Evolutionary conservation across 2,329 filamentous ascomycete genomes (phyloP).

Genomic region (Colletotrichum euphorbiae): DNA sequence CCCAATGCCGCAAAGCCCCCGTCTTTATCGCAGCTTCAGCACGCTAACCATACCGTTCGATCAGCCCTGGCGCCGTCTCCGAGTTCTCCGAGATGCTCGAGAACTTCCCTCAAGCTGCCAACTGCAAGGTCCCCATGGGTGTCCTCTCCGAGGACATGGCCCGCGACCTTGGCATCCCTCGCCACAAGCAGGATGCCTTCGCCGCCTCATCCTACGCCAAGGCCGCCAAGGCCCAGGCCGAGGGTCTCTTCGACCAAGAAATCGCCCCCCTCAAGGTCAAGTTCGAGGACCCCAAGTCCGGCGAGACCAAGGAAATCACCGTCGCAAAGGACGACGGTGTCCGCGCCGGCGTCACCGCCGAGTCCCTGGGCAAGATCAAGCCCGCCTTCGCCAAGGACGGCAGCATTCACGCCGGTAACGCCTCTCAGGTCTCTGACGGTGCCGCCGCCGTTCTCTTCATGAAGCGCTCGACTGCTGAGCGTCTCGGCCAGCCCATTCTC

Average conservation of each 20-base stretch:
- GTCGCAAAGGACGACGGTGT: slow-evolving; percentile 91
- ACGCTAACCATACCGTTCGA: slow-evolving; percentile 5
- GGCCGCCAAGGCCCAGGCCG: slow-evolving; percentile 84
- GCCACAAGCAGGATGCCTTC: slow-evolving; percentile 87
- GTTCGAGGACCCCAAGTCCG: slow-evolving; percentile 90
- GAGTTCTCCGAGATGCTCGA: slow-evolving; percentile 95
- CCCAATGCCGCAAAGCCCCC: background rate
- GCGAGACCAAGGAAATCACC: slow-evolving; percentile 84
- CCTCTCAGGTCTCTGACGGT: slow-evolving; percentile 94
- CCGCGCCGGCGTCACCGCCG: slow-evolving; percentile 83
- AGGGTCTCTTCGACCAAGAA: slow-evolving; percentile 92
- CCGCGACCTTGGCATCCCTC: slow-evolving; percentile 79
- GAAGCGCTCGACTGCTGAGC: slow-evolving; percentile 91
- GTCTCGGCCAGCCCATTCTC: slow-evolving; percentile 86
- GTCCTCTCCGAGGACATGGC: slow-evolving; percentile 95
- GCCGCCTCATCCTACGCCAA: slow-evolving; percentile 94
- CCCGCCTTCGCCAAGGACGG: slow-evolving; percentile 93
- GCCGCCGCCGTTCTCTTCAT: slow-evolving; percentile 95
- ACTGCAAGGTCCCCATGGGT: slow-evolving; percentile 99
- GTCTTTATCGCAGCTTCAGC: background rate
- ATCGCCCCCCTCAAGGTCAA: slow-evolving; percentile 89
- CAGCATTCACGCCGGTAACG: slow-evolving; percentile 95
- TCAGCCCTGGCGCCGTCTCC: slow-evolving; percentile 81
- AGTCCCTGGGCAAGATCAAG: slow-evolving; percentile 90
- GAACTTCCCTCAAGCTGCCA: slow-evolving; percentile 81